These are phyloP conservation scores for Umbelopsis sp. DNA, from an alignment of 371 early-diverging fungal species.

Conservation along the genomic window DNA sequence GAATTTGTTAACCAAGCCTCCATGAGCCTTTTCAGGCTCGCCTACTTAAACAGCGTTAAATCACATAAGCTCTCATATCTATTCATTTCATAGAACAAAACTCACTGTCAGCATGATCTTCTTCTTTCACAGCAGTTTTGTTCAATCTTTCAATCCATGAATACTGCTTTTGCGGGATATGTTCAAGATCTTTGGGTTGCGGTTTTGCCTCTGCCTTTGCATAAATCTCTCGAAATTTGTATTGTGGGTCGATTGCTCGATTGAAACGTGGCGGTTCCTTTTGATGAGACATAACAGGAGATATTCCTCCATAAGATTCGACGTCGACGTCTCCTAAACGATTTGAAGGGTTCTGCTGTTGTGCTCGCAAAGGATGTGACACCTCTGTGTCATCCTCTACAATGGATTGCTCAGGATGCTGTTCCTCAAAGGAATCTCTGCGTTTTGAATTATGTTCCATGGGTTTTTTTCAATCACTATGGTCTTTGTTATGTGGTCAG, in stretches of 20 bases:
- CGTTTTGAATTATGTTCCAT: neutral
- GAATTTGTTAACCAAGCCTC: too few species aligned
- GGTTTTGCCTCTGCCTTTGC: neutral
- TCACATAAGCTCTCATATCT: too few species aligned
- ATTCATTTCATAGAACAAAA: neutral
- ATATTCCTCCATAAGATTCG: slow-evolving; percentile 2
- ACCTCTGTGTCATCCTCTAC: neutral
- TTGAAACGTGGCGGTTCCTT: neutral
- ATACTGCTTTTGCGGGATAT: neutral
- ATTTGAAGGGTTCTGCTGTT: neutral
- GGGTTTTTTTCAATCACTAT: neutral
- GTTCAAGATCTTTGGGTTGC: neutral
- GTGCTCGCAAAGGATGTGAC: neutral
- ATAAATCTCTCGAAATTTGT: neutral
- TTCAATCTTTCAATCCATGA: slow-evolving; percentile 3
- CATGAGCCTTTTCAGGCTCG: too few species aligned
- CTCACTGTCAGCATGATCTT: neutral
- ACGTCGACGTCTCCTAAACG: neutral
- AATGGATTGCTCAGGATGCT: slow-evolving; percentile 1
- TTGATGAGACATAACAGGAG: neutral
- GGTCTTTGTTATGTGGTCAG: neutral
- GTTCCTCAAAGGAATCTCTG: neutral
- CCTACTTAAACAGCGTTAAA: too few species aligned
- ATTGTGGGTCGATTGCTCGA: neutral
- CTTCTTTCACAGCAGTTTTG: neutral